These are phyloP conservation scores for Aureobasidium sp. DNA, from an alignment of 2,329 filamentous ascomycete species.

Conservation along the genomic window DNA sequence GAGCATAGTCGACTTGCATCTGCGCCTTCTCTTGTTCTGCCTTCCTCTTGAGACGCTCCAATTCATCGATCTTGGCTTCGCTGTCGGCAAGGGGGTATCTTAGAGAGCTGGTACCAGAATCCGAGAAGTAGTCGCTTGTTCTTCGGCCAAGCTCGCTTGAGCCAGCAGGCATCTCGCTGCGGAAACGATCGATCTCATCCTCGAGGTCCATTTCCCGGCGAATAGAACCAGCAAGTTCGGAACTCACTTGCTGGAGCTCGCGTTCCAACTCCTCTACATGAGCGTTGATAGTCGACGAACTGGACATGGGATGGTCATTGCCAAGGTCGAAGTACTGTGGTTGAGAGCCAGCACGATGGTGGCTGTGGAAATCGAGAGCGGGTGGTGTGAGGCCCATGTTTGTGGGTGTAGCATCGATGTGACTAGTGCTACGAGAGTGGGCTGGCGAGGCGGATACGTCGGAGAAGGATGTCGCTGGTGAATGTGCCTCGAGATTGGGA, in stretches of 20 bases:
- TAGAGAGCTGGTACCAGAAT: slow-evolving; percentile 81
- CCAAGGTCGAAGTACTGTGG: slow-evolving; percentile 38
- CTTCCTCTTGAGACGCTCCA: slow-evolving; percentile 72
- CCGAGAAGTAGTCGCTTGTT: slow-evolving; percentile 96
- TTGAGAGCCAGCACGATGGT: slow-evolving; percentile 37
- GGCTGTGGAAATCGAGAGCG: slow-evolving; percentile 41
- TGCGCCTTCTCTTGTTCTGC: slow-evolving; percentile 88
- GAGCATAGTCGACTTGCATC: slow-evolving; percentile 73
- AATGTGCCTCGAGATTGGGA: slow-evolving; percentile 45
- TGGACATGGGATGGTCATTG: slow-evolving; percentile 35
- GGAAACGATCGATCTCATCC: slow-evolving; percentile 80
- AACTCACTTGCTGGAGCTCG: slow-evolving; percentile 86
- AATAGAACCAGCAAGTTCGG: slow-evolving; percentile 86
- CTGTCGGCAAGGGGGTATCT: slow-evolving; percentile 59
- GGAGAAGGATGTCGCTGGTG: slow-evolving; percentile 54
- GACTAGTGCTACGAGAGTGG: slow-evolving; percentile 34
- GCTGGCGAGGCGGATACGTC: slow-evolving; percentile 51
- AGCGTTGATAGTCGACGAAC: slow-evolving; percentile 36
- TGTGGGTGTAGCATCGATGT: slow-evolving; percentile 23
- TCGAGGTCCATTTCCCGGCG: slow-evolving; percentile 93
- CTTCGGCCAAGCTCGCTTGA: slow-evolving; percentile 53
- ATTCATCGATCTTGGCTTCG: slow-evolving; percentile 53
- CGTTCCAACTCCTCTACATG: slow-evolving; percentile 85
- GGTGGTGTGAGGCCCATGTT: slow-evolving; percentile 32
- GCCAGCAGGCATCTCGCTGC: slow-evolving; percentile 58